Conservation (phyloP, 768 basidiomycete genomes). For the Hemileccinum impolitum region DNA sequence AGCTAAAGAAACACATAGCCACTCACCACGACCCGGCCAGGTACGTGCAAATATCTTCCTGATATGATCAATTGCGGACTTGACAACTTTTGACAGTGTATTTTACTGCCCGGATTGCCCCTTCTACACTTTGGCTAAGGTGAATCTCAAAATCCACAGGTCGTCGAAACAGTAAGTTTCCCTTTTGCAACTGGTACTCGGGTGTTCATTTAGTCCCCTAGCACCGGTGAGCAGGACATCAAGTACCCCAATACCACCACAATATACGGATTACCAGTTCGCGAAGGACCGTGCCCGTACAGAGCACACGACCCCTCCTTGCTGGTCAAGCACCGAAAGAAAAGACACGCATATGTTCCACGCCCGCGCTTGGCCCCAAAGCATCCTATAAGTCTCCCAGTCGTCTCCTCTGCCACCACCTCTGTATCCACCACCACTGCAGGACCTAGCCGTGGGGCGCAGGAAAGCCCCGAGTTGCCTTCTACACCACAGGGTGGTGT, state of each 20-base stretch:
- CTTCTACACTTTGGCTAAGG: slow-evolving; percentile 8
- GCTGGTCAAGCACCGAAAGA: slow-evolving; percentile 14
- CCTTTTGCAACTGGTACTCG: neutral
- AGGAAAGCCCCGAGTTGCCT: neutral
- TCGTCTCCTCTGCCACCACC: too few relatives aligned
- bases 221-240: slow-evolving; percentile 10
- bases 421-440: too few relatives aligned
- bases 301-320: slow-evolving; percentile 14
- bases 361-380: neutral
- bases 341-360: slow-evolving; percentile 12
- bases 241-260: neutral
- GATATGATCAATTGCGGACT: neutral
- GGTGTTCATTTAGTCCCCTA: neutral
- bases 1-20: neutral
- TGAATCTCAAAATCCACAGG: slow-evolving; percentile 4
- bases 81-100: neutral
- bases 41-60: neutral
- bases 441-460: too few relatives aligned
- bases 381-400: too few relatives aligned
- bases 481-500: neutral
- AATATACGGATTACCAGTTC: neutral
- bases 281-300: slow-evolving; percentile 3
- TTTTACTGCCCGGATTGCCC: slow-evolving; percentile 6
- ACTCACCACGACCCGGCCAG: neutral
- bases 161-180: slow-evolving; percentile 8